A percentile compares a stretch with the other conserved stretches of the same genome.
Conservation (phyloP, 495 filamentous ascomycete species). For the Penicillium turbatum region DNA sequence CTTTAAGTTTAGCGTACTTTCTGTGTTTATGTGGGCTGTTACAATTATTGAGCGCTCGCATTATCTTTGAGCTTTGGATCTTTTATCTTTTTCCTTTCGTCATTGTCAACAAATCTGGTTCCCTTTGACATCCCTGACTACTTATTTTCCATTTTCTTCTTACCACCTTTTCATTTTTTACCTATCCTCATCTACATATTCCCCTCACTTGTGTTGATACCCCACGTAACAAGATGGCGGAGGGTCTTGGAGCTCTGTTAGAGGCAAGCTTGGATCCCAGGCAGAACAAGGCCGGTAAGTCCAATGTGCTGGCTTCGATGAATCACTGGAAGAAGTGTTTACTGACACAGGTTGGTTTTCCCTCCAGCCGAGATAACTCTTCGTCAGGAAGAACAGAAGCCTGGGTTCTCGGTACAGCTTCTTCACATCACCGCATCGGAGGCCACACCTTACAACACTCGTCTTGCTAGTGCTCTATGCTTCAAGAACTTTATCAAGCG, state of each 20-base stretch:
- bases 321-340: slow-evolving; percentile 4
- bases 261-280: slow-evolving; percentile 80
- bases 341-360: slow-evolving; percentile 6
- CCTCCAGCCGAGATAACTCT: slow-evolving; percentile 72
- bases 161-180: neutral
- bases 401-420: slow-evolving; percentile 80
- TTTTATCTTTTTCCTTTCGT: slow-evolving; percentile 5
- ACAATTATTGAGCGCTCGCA: slow-evolving; percentile 22
- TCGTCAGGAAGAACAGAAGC: slow-evolving; percentile 68
- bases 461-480: slow-evolving; percentile 85
- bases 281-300: slow-evolving; percentile 82
- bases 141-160: neutral
- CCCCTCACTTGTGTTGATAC: slow-evolving; percentile 24
- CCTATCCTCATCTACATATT: neutral
- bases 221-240: slow-evolving; percentile 60
- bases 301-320: neutral
- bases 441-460: slow-evolving; percentile 62
- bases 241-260: slow-evolving; percentile 68
- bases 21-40: slow-evolving; percentile 26
- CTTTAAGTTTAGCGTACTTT: slow-evolving; percentile 13
- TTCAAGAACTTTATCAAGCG: slow-evolving; percentile 98
- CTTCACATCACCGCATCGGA: slow-evolving; percentile 81
- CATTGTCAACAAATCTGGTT: neutral
- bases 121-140: neutral
- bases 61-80: slow-evolving; percentile 20